phyloP scores from a whole-genome alignment of 2,329 filamentous ascomycete species.

The Talaromyces pinophilus region DNA sequence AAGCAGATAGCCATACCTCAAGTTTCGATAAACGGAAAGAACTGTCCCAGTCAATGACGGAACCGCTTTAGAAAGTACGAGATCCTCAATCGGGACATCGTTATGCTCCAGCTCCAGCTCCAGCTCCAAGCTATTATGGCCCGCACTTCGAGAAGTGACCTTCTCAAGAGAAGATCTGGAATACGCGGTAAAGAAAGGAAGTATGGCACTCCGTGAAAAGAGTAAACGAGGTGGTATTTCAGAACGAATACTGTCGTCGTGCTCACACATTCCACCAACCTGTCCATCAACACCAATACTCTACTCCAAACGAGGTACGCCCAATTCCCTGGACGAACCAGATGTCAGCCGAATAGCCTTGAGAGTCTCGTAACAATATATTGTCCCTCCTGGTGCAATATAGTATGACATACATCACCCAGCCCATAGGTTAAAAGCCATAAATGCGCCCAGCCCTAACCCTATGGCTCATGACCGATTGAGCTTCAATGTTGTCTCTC shows the following conservation, averaged over 20 bases:
- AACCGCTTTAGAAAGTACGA: neutral
- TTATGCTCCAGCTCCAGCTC: neutral
- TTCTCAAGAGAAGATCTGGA: neutral
- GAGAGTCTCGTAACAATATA: no score
- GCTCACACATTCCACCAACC: conserved; percentile 4
- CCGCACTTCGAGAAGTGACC: neutral
- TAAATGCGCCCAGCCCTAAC: no score
- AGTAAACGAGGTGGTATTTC: neutral
- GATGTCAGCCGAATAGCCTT: neutral
- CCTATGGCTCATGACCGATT: no score
- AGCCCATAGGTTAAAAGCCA: no score
- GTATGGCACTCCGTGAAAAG: neutral
- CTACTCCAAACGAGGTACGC: neutral
- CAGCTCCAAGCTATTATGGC: neutral
- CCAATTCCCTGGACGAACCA: neutral
- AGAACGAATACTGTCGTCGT: neutral
- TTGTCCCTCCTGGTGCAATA: no score
- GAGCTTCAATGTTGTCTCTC: no score
- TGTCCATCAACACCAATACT: neutral
- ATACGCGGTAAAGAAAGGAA: neutral
- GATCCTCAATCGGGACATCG: neutral
- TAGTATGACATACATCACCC: no score
- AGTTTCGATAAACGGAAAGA: neutral
- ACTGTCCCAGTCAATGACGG: neutral
- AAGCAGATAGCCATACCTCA: neutral